phyloP scores from a whole-genome alignment of 805 yeast genomes.

The Sugiyamaella marilandica region DNA sequence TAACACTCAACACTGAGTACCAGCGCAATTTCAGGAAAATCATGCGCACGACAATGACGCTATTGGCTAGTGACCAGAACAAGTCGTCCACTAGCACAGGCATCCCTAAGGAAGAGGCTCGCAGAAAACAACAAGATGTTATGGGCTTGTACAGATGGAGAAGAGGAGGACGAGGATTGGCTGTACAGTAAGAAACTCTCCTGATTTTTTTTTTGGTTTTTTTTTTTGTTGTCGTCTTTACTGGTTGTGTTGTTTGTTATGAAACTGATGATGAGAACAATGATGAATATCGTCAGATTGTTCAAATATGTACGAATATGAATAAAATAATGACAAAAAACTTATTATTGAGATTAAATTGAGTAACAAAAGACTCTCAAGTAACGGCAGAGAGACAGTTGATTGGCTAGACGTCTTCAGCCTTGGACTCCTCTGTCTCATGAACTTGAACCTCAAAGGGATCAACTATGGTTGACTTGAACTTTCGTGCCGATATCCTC shows the following conservation, averaged over 20 bases:
- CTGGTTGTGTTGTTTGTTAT: background rate
- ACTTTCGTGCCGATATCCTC: conserved; percentile 28
- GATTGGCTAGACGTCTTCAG: too few species aligned
- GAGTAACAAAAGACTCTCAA: too few species aligned
- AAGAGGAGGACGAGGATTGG: conserved; percentile 36
- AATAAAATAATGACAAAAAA: too few species aligned
- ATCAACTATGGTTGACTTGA: conserved; percentile 12
- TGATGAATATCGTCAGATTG: too few species aligned
- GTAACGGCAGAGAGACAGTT: too few species aligned
- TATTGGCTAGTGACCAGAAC: conserved; percentile 19
- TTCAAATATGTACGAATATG: too few species aligned
- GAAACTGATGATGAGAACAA: too few species aligned
- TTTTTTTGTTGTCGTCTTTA: background rate
- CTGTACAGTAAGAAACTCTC: conserved; percentile 22
- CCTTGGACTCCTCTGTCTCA: background rate
- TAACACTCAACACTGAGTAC: conserved; percentile 29
- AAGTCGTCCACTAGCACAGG: conserved; percentile 5
- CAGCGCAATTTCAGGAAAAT: conserved; percentile 30
- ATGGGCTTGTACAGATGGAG: conserved; percentile 36
- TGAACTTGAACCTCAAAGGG: background rate
- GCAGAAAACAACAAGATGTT: conserved; percentile 30
- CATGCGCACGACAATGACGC: conserved; percentile 29
- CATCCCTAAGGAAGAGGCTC: conserved; percentile 17
- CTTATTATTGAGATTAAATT: too few species aligned
- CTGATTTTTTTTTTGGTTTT: background rate